Base-by-base conservation (phyloP, 2,329 filamentous ascomycete species). In the Fusarium liriodendri region DNA sequence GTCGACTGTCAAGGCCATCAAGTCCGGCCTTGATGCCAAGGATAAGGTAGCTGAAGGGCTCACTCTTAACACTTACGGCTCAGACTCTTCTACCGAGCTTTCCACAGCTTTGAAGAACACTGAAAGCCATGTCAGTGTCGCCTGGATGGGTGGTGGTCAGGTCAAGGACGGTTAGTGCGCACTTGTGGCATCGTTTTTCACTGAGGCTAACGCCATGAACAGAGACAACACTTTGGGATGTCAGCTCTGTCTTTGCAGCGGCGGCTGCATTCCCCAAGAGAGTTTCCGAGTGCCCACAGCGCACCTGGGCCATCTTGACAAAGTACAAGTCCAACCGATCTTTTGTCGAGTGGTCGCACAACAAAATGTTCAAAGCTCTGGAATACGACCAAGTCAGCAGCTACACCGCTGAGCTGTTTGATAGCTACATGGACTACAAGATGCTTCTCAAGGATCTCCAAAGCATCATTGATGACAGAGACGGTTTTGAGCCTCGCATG, bases 391-490 rank as follows among this genome's bases (percentile, higher is more conserved):
- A 40, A n/a, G 29, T 66, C 20, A 27, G 25, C 3, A 35, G 45
- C 1, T 66, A 62, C 22, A 74, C 69, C 0, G 38, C 47, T 5
- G 59, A 64, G 6, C 42, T 75, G 0, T 66, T 75, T 5, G 37
- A 75, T 3, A 50, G 13, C 2, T 74, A 64, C 5, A 75, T 74
- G 50, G 62, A 70, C 32, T 74, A 75, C 29, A 72, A 66, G n/a
- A 16, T 14, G 0, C 27, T 71, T 7, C 5, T 40, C 8, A 35
- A n/a, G 5, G 45, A 35, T 13, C 33, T 70, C 4, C 35, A 66
- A 2, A 35, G 66, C 18, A 66, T 62, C 0, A 62, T 71, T 42
- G n/a, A 42, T 10, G n/a, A 14, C 18, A n/a, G 40, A 10, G 40
- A 42, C n/a, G 40, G 40, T 5, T 42, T 42, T 20, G 40, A 42